These are phyloP conservation scores for Spergularia azorica DNA, from an alignment of 179 eudicot species.

Conservation along the genomic window DNA sequence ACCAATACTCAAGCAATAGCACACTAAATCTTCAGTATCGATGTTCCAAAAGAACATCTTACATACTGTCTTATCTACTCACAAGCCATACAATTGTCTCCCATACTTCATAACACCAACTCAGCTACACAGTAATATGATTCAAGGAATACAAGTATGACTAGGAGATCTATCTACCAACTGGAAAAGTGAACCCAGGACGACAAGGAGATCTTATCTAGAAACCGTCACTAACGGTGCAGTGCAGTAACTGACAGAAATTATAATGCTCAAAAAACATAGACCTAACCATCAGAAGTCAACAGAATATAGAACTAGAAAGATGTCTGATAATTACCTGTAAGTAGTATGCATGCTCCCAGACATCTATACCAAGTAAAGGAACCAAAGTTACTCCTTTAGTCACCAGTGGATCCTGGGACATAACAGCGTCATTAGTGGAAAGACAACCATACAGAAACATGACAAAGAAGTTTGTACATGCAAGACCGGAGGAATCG, in stretches of 20 bases:
- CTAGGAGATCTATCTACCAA: neutral
- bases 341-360: constrained; percentile 98
- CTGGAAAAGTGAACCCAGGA: neutral
- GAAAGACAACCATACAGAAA: neutral
- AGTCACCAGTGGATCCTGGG: constrained; percentile 82
- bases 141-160: too few species aligned
- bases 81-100: too few species aligned
- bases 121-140: too few species aligned
- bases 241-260: neutral
- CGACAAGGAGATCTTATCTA: neutral
- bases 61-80: too few species aligned
- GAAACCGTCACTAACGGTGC: too few species aligned
- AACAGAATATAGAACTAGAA: neutral
- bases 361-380: constrained; percentile 91
- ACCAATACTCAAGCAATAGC: too few species aligned
- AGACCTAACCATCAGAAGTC: neutral
- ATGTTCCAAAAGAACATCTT: too few species aligned
- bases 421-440: constrained; percentile 6
- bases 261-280: neutral
- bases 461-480: neutral
- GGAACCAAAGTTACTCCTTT: constrained; percentile 82
- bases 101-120: too few species aligned
- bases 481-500: neutral
- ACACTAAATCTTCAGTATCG: too few species aligned
- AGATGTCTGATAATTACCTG: constrained; percentile 49